These are phyloP conservation scores for Noccaea caerulescens DNA, from an alignment of 345 rosid species.

Conservation along the genomic window DNA sequence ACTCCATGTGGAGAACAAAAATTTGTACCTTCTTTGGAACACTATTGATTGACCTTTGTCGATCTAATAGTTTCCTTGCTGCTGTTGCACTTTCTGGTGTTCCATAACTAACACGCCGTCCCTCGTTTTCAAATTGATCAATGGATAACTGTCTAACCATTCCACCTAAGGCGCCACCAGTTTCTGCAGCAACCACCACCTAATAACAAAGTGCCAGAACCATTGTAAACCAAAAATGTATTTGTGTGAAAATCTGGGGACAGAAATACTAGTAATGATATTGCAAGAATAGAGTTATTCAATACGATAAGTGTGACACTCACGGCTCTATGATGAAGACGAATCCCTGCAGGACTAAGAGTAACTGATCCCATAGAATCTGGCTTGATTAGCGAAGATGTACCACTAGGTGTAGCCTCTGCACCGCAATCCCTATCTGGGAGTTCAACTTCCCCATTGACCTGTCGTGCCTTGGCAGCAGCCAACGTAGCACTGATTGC, in stretches of 20 bases:
- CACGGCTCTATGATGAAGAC: slow-evolving; percentile 89
- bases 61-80: slow-evolving; percentile 87
- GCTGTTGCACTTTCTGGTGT: slow-evolving; percentile 88
- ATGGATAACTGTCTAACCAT: slow-evolving; percentile 91
- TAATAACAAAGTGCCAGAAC: slow-evolving; percentile 40
- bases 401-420: slow-evolving; percentile 85
- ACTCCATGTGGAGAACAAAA: slow-evolving; percentile 24
- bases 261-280: slow-evolving; percentile 23
- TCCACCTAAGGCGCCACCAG: slow-evolving; percentile 91
- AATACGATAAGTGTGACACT: slow-evolving; percentile 43
- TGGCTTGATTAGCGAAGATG: slow-evolving; percentile 63
- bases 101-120: slow-evolving; percentile 87
- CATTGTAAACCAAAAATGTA: slow-evolving; percentile 26
- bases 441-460: slow-evolving; percentile 79
- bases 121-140: slow-evolving; percentile 93
- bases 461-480: slow-evolving; percentile 94
- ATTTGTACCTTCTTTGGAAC: slow-evolving; percentile 79
- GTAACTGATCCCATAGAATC: slow-evolving; percentile 63
- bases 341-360: slow-evolving; percentile 67
- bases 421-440: slow-evolving; percentile 81
- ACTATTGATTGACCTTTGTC: slow-evolving; percentile 88
- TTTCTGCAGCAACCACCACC: slow-evolving; percentile 93
- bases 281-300: slow-evolving; percentile 3
- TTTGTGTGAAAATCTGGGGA: not conserved
- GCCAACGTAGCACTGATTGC: slow-evolving; percentile 88